Evolutionary conservation across 2,329 filamentous ascomycete species (phyloP).

Genomic region (Aspergillus ochraceus): DNA sequence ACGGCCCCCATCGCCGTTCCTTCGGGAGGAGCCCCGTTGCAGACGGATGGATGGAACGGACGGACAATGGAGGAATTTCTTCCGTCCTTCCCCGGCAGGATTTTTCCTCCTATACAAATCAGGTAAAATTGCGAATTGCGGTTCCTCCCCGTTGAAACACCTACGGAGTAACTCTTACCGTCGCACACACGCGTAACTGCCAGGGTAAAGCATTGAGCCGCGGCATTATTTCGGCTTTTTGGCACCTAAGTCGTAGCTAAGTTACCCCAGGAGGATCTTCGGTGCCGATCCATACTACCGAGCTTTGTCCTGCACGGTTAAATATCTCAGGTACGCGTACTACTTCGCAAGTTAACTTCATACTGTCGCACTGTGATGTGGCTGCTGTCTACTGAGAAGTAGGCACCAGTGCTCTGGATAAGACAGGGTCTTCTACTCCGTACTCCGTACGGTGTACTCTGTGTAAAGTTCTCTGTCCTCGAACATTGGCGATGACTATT

Average conservation of each 20-base stretch:
- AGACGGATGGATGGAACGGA: neutral
- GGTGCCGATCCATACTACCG: neutral
- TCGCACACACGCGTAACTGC: neutral
- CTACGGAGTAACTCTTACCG: neutral
- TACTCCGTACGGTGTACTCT: too few relatives aligned
- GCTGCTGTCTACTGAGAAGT: neutral
- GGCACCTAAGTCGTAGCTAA: too few relatives aligned
- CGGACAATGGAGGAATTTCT: slow-evolving; percentile 1
- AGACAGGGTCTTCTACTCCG: neutral
- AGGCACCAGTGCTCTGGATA: neutral
- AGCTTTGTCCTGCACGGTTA: neutral
- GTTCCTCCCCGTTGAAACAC: neutral
- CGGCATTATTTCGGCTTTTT: neutral
- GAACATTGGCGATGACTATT: neutral
- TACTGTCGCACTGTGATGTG: neutral
- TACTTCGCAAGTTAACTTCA: too few relatives aligned
- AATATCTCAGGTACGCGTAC: neutral
- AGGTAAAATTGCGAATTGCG: neutral
- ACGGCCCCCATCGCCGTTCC: neutral
- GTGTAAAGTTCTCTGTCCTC: too few relatives aligned
- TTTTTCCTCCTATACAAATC: neutral
- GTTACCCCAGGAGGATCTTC: neutral
- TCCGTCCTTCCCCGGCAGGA: slow-evolving; percentile 5
- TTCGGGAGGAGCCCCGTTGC: slow-evolving; percentile 1
- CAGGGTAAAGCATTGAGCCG: neutral